Percentiles rank a stretch among this genome's conserved stretches.
Evolutionary conservation across 192 early-diverging fungal species (phyloP).

Genomic region (Coemansia sp.): DNA sequence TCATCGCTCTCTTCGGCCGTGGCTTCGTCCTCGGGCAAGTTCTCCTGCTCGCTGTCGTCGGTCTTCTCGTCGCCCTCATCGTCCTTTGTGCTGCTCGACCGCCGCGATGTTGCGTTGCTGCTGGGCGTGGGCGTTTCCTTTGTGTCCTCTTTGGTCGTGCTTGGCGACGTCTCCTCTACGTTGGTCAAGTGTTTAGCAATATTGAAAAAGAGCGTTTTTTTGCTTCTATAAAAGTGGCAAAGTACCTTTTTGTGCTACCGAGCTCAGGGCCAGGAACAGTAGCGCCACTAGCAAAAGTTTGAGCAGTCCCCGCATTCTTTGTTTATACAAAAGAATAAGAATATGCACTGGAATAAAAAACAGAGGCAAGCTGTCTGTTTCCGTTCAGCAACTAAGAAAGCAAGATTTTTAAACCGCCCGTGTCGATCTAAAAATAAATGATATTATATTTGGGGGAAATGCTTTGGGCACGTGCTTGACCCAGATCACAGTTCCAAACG

Average conservation of each 20-base stretch:
- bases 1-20: slow-evolving; percentile 8
- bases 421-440: slow-evolving; percentile 7
- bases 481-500: too few species aligned
- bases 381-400: neutral
- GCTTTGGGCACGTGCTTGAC: neutral
- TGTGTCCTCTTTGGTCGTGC: neutral
- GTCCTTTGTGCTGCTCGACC: neutral
- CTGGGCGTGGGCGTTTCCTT: slow-evolving; percentile 7
- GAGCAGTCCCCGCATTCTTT: slow-evolving; percentile 36
- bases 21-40: slow-evolving; percentile 7
- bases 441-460: neutral
- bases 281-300: slow-evolving; percentile 31
- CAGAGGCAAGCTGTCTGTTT: slow-evolving; percentile 3
- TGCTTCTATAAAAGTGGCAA: too few species aligned
- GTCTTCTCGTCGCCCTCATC: neutral
- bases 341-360: slow-evolving; percentile 5
- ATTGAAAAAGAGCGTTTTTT: too few species aligned
- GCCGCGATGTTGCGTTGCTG: neutral
- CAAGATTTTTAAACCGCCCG: neutral
- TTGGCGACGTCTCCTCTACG: neutral
- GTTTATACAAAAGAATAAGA: neutral
- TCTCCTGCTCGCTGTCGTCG: slow-evolving; percentile 5
- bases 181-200: neutral
- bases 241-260: slow-evolving; percentile 22
- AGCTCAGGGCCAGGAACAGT: slow-evolving; percentile 22